Percentiles rank a stretch among this genome's conserved stretches.
phyloP scores from a whole-genome alignment of 805 yeast genomes.

The Kuraishia cidri region DNA sequence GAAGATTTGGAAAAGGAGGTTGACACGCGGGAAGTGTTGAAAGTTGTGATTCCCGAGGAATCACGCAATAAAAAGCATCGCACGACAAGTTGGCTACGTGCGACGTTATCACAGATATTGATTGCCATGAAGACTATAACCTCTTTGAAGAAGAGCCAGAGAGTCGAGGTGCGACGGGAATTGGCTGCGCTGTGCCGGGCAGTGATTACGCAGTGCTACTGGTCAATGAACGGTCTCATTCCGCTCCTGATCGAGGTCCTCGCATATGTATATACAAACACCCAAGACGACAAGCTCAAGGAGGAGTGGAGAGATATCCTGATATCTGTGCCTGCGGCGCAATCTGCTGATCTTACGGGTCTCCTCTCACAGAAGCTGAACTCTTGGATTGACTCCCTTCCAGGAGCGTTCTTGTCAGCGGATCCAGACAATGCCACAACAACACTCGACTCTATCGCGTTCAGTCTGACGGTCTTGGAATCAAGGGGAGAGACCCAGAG shows the following conservation, averaged over 20 bases:
- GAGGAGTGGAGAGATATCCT: background rate
- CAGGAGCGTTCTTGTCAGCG: no score
- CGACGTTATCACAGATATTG: constrained; percentile 39
- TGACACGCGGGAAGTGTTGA: background rate
- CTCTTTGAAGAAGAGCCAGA: constrained; percentile 15
- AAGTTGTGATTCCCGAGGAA: background rate
- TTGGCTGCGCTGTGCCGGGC: constrained; percentile 19
- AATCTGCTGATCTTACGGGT: no score
- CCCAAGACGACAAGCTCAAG: background rate
- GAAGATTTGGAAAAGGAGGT: constrained; percentile 4
- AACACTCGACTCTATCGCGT: no score
- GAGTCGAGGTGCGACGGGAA: constrained; percentile 21
- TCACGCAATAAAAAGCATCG: constrained; percentile 9
- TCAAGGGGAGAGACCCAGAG: no score
- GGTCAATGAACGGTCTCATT: constrained; percentile 24
- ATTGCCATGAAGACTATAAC: constrained; percentile 30
- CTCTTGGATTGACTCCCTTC: constrained; percentile 8
- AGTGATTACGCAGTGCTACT: constrained; percentile 21
- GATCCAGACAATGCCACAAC: no score
- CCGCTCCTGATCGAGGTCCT: constrained; percentile 25
- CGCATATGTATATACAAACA: constrained; percentile 4
- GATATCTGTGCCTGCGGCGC: background rate
- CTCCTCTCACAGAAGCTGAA: no score
- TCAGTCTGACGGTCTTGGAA: no score
- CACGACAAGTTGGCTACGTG: constrained; percentile 40